Percentiles rank a stretch among this genome's conserved stretches.
These are phyloP conservation scores for Tricholoma saponaceum DNA, from an alignment of 768 basidiomycete species.

Conservation along the genomic window DNA sequence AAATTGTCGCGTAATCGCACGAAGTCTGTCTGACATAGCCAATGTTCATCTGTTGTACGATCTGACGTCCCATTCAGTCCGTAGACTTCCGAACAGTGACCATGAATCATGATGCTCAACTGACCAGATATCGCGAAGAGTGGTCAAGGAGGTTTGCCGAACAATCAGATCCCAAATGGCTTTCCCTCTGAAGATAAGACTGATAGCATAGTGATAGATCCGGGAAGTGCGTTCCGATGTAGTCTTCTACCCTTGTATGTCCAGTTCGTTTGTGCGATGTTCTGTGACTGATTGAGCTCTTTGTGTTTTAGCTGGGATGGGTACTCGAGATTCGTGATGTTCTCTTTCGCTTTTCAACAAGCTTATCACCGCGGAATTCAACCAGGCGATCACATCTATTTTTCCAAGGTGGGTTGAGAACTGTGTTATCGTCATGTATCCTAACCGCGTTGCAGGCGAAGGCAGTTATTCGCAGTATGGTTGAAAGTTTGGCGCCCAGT, in stretches of 20 bases:
- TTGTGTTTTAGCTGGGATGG: slow-evolving; percentile 51
- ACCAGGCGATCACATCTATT: slow-evolving; percentile 58
- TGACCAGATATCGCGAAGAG: slow-evolving; percentile 60
- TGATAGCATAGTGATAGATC: slow-evolving; percentile 37
- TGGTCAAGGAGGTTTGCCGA: slow-evolving; percentile 58
- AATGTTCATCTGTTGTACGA: neutral
- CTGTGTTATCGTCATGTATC: neutral
- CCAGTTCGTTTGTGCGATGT: neutral
- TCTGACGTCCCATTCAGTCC: slow-evolving; percentile 33
- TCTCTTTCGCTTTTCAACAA: slow-evolving; percentile 83
- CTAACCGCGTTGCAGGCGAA: slow-evolving; percentile 48
- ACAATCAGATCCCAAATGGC: slow-evolving; percentile 44
- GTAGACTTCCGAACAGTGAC: slow-evolving; percentile 69
- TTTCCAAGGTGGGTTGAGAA: slow-evolving; percentile 49
- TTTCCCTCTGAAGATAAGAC: neutral
- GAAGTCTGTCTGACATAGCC: slow-evolving; percentile 40
- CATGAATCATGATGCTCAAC: slow-evolving; percentile 50
- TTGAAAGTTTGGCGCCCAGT: slow-evolving; percentile 60
- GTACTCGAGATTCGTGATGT: slow-evolving; percentile 82
- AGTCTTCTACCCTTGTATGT: slow-evolving; percentile 71
- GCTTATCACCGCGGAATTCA: slow-evolving; percentile 70
- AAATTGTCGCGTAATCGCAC: slow-evolving; percentile 71
- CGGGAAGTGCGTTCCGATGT: slow-evolving; percentile 56
- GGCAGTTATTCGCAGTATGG: slow-evolving; percentile 59
- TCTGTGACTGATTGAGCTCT: slow-evolving; percentile 7